Conservation (phyloP, 2,329 filamentous ascomycete species). For the Didymosphaeria variabile region DNA sequence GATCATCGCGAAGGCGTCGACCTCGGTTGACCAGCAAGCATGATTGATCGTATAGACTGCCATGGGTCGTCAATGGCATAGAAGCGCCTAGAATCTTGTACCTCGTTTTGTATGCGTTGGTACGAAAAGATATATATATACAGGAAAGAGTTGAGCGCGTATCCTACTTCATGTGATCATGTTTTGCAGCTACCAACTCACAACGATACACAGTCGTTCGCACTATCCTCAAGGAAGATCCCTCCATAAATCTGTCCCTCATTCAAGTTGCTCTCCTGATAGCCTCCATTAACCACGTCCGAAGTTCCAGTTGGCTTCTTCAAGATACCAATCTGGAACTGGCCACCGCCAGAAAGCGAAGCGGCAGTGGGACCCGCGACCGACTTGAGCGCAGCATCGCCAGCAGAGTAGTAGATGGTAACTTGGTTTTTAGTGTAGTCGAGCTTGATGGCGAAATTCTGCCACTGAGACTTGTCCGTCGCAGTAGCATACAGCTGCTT, state of each 20-base stretch:
- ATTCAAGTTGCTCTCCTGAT: constrained; percentile 44
- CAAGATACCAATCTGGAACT: constrained; percentile 69
- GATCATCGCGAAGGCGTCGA: constrained; percentile 31
- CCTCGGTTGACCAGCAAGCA: constrained; percentile 4
- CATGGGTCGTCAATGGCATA: neutral
- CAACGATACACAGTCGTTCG: constrained; percentile 43
- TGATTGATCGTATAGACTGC: neutral
- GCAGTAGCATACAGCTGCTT: constrained; percentile 59
- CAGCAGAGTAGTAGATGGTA: constrained; percentile 66
- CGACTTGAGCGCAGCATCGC: constrained; percentile 54
- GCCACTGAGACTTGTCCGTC: constrained; percentile 63
- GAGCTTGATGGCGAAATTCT: constrained; percentile 69
- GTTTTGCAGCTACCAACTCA: constrained; percentile 19
- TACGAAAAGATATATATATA: neutral
- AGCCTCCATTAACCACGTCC: constrained; percentile 51
- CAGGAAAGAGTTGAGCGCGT: neutral
- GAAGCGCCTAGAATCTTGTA: neutral
- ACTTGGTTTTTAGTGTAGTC: constrained; percentile 67
- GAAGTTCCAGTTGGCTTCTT: constrained; percentile 65
- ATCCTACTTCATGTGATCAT: neutral
- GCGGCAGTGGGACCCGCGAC: constrained; percentile 60
- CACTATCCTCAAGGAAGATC: constrained; percentile 51
- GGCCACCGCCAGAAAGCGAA: constrained; percentile 65
- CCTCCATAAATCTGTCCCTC: constrained; percentile 53
- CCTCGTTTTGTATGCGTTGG: neutral